phyloP scores from a whole-genome alignment of 108 stramenopile genomes.

The Cyclotella kingstonii region DNA sequence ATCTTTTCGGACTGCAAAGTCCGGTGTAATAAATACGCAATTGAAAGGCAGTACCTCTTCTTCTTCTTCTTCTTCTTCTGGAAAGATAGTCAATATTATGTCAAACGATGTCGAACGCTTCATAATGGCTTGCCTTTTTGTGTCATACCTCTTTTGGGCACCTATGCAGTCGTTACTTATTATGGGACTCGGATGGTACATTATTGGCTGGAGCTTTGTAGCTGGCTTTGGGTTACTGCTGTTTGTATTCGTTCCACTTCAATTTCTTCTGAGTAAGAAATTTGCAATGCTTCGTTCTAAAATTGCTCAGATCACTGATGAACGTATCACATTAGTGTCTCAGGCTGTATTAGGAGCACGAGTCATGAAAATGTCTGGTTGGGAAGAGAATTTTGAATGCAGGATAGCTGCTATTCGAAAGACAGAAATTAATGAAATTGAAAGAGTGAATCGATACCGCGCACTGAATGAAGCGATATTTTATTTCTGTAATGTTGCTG shows the following conservation, averaged over 20 bases:
- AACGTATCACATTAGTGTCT: slow-evolving; percentile 78
- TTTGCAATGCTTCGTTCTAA: slow-evolving; percentile 68
- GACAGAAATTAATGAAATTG: slow-evolving; percentile 63
- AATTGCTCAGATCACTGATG: slow-evolving; percentile 84
- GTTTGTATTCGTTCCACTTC: slow-evolving; percentile 77
- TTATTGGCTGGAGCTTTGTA: slow-evolving; percentile 82
- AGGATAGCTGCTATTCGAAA: slow-evolving; percentile 60
- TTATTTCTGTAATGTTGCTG: slow-evolving; percentile 44
- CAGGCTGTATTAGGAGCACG: slow-evolving; percentile 86
- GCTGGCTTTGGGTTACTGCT: slow-evolving; percentile 78
- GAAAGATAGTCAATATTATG: slow-evolving; percentile 83
- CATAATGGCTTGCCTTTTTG: slow-evolving; percentile 62
- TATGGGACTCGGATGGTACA: slow-evolving; percentile 58
- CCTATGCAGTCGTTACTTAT: slow-evolving; percentile 81
- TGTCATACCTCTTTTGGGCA: slow-evolving; percentile 71
- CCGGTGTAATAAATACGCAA: too few species aligned
- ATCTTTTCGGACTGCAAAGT: background rate
- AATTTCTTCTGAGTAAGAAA: slow-evolving; percentile 58
- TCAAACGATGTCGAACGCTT: slow-evolving; percentile 92
- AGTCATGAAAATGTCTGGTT: slow-evolving; percentile 82
- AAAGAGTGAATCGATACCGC: slow-evolving; percentile 54
- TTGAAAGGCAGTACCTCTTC: slow-evolving; percentile 5
- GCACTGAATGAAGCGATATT: slow-evolving; percentile 84
- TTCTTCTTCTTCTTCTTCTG: slow-evolving; percentile 38
- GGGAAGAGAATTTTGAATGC: slow-evolving; percentile 66